Base-by-base conservation (phyloP, 495 filamentous ascomycete species). In the Talaromyces ruber region DNA sequence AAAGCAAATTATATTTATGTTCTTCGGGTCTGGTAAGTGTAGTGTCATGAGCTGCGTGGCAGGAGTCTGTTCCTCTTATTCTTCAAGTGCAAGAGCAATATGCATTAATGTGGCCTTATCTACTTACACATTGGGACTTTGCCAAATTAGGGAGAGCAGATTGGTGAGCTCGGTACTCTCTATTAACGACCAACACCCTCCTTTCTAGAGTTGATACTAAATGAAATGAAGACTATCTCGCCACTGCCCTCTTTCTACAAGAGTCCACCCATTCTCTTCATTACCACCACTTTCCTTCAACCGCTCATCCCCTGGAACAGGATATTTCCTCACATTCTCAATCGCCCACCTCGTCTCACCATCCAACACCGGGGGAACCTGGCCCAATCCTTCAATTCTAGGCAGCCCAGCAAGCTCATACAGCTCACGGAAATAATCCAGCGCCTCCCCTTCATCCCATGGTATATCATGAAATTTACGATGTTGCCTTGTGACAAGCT, bases 291-390 rank as follows among this genome's bases (percentile, higher is more conserved):
- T 24, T 28, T 21, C 66, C 62, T 43, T 60, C 18, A 47, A 9
- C 43, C 43, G 43, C 6, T n/a, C 64, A 39, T 70, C 72, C 29
- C 66, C 76, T 4, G 72, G 76, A 65, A 74, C 72, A 29, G 79
- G 76, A 64, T 81, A 82, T 64, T 82, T 82, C 59, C 64, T 71
- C 14, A 80, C 22, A 71, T 82, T 66, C 63, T 80, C 74, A 52
- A 82, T 67, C 2, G 79, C 79, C 78, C 78, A 81, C 22, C 74
- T 63, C 54, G 76, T 52, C 21, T 77, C 73, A 58, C 66, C 62
- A 12, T 70, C 71, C 34, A 81, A 54, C 24, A 72, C 68, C n/a
- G 79, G 79, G 65, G 78, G 79, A 11, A 68, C 62, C 65, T 72
- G 72, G 0, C 79, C 79, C 54, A 76, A 67, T 3, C 79, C 79